Evolutionary conservation across 768 basidiomycete genomes (phyloP).

Genomic region (Vishniacozyma victoriae): DNA sequence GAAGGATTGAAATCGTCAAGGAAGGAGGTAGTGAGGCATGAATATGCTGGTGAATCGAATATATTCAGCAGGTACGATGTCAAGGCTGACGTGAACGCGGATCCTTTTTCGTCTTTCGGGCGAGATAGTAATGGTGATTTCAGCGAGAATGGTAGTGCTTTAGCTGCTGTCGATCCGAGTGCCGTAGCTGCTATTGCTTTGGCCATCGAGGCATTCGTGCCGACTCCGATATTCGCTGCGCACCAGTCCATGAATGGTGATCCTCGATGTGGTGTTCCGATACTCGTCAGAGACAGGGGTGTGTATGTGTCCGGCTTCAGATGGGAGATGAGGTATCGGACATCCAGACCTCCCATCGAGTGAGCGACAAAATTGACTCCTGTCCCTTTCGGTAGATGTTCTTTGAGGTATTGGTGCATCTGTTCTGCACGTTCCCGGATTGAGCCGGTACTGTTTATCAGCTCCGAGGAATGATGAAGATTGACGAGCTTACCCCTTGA

Average conservation of each 20-base stretch:
- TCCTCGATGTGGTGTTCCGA: conserved; percentile 90
- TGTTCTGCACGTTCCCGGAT: conserved; percentile 71
- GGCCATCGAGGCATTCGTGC: conserved; percentile 44
- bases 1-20: conserved; percentile 51
- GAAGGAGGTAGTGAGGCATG: conserved; percentile 80
- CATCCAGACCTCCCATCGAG: conserved; percentile 97
- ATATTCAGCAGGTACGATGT: conserved; percentile 79
- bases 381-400: conserved; percentile 59
- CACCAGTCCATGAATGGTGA: conserved; percentile 99
- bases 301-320: conserved; percentile 73
- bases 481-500: conserved; percentile 80
- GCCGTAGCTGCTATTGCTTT: conserved; percentile 14
- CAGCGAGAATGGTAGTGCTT: conserved; percentile 49
- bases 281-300: conserved; percentile 77
- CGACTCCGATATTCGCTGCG: conserved; percentile 87
- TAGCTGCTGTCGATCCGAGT: conserved; percentile 29
- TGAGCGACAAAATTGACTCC: conserved; percentile 91
- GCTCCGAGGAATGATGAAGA: too few species aligned
- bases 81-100: conserved; percentile 60
- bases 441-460: conserved; percentile 70
- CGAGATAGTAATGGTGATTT: conserved; percentile 50
- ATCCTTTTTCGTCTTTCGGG: conserved; percentile 17
- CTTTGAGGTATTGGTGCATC: conserved; percentile 65
- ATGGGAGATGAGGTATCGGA: conserved; percentile 82
- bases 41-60: conserved; percentile 93